Evolutionary conservation across 1,284 basidiomycete genomes (phyloP).

Genomic region (Papiliotrema terrestris): DNA sequence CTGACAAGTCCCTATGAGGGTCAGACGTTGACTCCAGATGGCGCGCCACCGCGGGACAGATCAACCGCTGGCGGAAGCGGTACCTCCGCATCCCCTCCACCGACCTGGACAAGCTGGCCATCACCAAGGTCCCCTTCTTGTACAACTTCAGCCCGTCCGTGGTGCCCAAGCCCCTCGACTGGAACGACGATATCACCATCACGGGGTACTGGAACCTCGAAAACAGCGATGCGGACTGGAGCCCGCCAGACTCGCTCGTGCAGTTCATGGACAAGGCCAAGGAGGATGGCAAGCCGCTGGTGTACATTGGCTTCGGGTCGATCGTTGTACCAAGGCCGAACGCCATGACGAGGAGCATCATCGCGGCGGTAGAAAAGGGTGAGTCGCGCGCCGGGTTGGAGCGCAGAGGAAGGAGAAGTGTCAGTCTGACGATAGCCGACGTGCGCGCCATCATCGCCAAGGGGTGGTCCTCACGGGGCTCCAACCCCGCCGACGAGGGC

Average conservation of each 20-base stretch:
- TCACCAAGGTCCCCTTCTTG: slow-evolving; percentile 66
- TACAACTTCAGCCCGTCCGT: slow-evolving; percentile 64
- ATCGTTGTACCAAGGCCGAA: slow-evolving; percentile 69
- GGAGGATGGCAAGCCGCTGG: slow-evolving; percentile 60
- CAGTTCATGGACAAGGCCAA: slow-evolving; percentile 60
- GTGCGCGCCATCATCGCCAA: slow-evolving; percentile 71
- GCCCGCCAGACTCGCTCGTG: slow-evolving; percentile 56
- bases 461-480: slow-evolving; percentile 67
- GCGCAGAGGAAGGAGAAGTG: slow-evolving; percentile 1
- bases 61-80: slow-evolving; percentile 68
- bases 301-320: slow-evolving; percentile 69
- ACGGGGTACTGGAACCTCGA: slow-evolving; percentile 63
- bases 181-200: slow-evolving; percentile 62
- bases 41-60: slow-evolving; percentile 66
- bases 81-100: slow-evolving; percentile 59
- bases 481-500: slow-evolving; percentile 41
- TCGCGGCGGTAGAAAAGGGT: slow-evolving; percentile 65
- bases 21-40: slow-evolving; percentile 31
- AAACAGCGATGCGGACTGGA: slow-evolving; percentile 59
- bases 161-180: slow-evolving; percentile 69
- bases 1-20: too few relatives aligned
- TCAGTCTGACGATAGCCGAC: slow-evolving; percentile 47
- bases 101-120: slow-evolving; percentile 62
- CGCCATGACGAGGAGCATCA: slow-evolving; percentile 61
- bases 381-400: slow-evolving; percentile 25